Evolutionary conservation across 2,329 filamentous ascomycete species (phyloP).

Genomic region (Chaetomium sp.): DNA sequence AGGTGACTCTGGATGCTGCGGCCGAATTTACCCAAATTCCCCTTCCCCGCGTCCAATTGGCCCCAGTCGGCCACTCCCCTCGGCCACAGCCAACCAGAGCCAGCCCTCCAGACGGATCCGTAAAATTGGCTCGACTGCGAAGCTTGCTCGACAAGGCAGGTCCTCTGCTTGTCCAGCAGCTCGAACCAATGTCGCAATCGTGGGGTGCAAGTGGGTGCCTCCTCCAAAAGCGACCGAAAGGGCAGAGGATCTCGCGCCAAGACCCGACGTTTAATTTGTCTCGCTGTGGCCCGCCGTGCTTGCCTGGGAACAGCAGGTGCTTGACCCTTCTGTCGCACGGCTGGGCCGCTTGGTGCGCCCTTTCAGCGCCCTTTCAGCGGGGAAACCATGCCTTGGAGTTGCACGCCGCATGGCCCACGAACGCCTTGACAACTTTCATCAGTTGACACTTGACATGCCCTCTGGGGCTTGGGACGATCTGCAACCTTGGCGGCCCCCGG

Average conservation of each 20-base stretch:
- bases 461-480: too few relatives aligned
- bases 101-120: too few relatives aligned
- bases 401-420: too few relatives aligned
- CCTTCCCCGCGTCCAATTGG: constrained; percentile 18
- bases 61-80: too few relatives aligned
- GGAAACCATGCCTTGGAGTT: too few relatives aligned
- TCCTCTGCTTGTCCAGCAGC: constrained; percentile 1
- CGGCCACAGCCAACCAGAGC: too few relatives aligned
- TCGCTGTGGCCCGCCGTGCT: constrained; percentile 1
- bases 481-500: too few relatives aligned
- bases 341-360: too few relatives aligned
- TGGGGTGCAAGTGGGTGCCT: constrained; percentile 17
- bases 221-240: background rate
- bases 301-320: constrained; percentile 7
- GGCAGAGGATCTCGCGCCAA: constrained; percentile 18
- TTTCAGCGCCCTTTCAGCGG: too few relatives aligned
- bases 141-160: constrained; percentile 26
- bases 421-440: too few relatives aligned
- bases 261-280: constrained; percentile 20
- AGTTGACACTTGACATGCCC: too few relatives aligned
- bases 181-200: constrained; percentile 11
- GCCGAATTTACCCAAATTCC: constrained; percentile 24
- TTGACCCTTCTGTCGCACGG: too few relatives aligned
- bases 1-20: constrained; percentile 12
- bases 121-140: background rate